phyloP scores from a whole-genome alignment of 345 rosid genomes.

The Ailanthus altissimus region DNA sequence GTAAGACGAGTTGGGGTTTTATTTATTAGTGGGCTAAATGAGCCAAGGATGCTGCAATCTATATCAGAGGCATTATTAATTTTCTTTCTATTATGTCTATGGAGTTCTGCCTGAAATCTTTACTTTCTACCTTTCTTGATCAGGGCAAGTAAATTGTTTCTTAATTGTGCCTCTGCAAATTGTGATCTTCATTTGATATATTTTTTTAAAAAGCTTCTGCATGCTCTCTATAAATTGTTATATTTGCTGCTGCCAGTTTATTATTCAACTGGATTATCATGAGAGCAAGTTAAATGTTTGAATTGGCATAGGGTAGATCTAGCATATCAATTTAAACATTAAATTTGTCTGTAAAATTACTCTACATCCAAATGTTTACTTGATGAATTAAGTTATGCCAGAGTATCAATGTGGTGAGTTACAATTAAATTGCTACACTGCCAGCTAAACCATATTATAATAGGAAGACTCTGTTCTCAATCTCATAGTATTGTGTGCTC shows the following conservation, averaged over 20 bases:
- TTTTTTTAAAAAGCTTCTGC: not conserved
- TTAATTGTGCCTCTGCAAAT: not conserved
- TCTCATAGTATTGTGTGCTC: not conserved
- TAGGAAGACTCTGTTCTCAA: not conserved
- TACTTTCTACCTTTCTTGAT: not conserved
- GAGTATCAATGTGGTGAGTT: not conserved
- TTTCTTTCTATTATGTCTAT: not conserved
- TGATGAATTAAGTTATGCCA: not conserved
- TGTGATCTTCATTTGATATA: not conserved
- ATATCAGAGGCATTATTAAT: not conserved
- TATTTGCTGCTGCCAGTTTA: not conserved
- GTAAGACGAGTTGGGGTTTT: not conserved
- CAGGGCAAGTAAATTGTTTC: not conserved
- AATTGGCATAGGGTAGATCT: not conserved
- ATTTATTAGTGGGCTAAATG: not conserved
- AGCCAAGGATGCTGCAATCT: constrained; percentile 1
- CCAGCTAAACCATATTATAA: not conserved
- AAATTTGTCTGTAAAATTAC: not conserved
- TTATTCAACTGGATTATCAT: not conserved
- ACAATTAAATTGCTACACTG: not conserved
- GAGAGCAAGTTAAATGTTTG: not conserved
- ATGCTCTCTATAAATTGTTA: not conserved
- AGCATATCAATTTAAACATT: not conserved
- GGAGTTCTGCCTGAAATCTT: not conserved
- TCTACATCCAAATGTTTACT: not conserved